Conservation (phyloP, 306 rosid species). For the Potentilla sterilis region DNA sequence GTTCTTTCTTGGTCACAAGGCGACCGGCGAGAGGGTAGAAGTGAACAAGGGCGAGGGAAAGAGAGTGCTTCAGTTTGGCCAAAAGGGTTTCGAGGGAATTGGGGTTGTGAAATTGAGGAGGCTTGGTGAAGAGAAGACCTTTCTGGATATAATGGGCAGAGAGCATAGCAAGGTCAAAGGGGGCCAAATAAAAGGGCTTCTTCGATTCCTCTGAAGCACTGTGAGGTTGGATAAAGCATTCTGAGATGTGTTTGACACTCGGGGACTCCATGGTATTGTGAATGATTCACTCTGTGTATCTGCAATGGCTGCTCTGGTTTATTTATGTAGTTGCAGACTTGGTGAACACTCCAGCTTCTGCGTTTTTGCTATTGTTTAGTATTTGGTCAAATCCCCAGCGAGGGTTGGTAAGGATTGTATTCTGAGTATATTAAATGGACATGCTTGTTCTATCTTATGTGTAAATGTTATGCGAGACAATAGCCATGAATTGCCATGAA, state of each 20-base stretch:
- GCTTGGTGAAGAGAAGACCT: slow-evolving; percentile 64
- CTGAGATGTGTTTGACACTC: slow-evolving; percentile 21
- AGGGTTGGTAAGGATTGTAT: background rate
- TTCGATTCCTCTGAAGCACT: slow-evolving; percentile 21
- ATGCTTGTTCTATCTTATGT: too few relatives aligned
- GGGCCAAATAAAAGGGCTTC: slow-evolving; percentile 37
- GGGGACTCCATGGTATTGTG: slow-evolving; percentile 10
- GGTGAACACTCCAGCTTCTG: background rate
- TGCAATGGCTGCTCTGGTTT: background rate
- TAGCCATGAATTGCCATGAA: background rate
- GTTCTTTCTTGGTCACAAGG: slow-evolving; percentile 31
- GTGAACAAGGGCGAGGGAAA: slow-evolving; percentile 49
- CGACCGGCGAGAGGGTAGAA: slow-evolving; percentile 67
- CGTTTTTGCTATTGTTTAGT: background rate
- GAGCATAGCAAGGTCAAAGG: slow-evolving; percentile 48
- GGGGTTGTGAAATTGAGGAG: slow-evolving; percentile 6
- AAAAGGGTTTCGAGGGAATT: slow-evolving; percentile 30
- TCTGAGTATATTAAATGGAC: too few relatives aligned
- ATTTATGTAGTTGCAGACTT: background rate
- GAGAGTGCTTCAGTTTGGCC: slow-evolving; percentile 43
- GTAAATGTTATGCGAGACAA: too few relatives aligned
- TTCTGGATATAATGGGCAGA: slow-evolving; percentile 55
- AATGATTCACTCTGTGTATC: background rate
- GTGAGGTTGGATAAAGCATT: slow-evolving; percentile 35
- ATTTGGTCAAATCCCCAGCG: background rate